A percentile compares a stretch with the other conserved stretches of the same genome.
phyloP scores from a whole-genome alignment of 768 basidiomycete genomes.

The Termitomyces sp. region DNA sequence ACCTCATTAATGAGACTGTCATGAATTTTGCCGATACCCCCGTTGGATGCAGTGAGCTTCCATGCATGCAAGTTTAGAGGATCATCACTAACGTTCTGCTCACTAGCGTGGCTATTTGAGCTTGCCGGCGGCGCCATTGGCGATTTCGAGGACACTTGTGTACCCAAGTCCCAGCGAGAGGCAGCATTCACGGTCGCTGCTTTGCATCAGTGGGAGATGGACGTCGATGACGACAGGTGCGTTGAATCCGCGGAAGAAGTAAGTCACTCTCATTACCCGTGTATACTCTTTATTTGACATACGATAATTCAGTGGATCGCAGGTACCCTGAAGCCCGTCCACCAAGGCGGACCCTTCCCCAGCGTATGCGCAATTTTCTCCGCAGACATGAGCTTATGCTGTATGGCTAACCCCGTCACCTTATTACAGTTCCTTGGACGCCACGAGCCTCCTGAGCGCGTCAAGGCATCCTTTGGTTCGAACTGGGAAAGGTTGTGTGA shows the following conservation, averaged over 20 bases:
- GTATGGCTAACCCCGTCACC: constrained; percentile 11
- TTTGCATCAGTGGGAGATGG: constrained; percentile 90
- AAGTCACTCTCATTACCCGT: constrained; percentile 13
- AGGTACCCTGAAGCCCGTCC: constrained; percentile 63
- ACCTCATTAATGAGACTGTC: constrained; percentile 81
- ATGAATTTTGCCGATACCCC: constrained; percentile 77
- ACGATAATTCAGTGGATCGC: constrained; percentile 67
- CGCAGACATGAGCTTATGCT: constrained; percentile 1
- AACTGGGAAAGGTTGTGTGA: constrained; percentile 69
- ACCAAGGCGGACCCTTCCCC: constrained; percentile 78
- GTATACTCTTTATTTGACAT: not conserved
- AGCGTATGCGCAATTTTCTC: constrained; percentile 42
- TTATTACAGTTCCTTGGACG: constrained; percentile 65
- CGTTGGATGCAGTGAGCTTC: constrained; percentile 80
- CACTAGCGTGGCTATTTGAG: constrained; percentile 89
- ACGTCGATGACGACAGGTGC: constrained; percentile 75
- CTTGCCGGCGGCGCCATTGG: constrained; percentile 76
- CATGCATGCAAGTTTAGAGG: no score
- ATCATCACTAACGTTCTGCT: not conserved
- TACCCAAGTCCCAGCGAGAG: constrained; percentile 76
- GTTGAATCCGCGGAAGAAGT: constrained; percentile 80
- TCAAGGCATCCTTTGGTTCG: constrained; percentile 63
- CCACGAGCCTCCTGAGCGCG: constrained; percentile 57
- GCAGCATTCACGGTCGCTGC: constrained; percentile 84
- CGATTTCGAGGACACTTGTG: constrained; percentile 68